These are phyloP conservation scores for Wickerhamomyces hampshirensis DNA, from an alignment of 805 yeast genomes.

Conservation along the genomic window DNA sequence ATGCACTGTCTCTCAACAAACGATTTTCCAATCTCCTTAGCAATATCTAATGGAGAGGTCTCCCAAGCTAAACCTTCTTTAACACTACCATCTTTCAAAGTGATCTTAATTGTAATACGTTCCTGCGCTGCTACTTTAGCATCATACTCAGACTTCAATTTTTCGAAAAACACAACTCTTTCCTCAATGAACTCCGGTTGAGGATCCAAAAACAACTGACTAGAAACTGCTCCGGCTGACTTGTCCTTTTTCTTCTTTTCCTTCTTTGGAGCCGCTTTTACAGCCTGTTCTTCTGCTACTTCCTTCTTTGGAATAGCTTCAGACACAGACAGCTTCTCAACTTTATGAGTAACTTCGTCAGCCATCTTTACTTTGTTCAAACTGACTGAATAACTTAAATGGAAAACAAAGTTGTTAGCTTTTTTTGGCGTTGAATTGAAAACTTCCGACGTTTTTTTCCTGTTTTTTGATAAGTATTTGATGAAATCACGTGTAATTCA, in stretches of 20 bases:
- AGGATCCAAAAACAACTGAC: slow-evolving; percentile 53
- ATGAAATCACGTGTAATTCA: neutral
- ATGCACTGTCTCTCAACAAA: slow-evolving; percentile 87
- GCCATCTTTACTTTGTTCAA: slow-evolving; percentile 18
- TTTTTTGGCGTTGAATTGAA: too few species aligned
- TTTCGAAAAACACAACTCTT: slow-evolving; percentile 74
- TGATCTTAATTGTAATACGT: slow-evolving; percentile 65
- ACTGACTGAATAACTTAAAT: too few species aligned
- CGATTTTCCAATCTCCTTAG: slow-evolving; percentile 78
- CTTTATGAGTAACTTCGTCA: slow-evolving; percentile 45
- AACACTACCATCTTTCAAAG: slow-evolving; percentile 80
- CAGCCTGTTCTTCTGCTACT: slow-evolving; percentile 28
- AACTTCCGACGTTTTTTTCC: neutral
- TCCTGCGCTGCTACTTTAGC: slow-evolving; percentile 60
- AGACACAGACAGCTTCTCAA: slow-evolving; percentile 37
- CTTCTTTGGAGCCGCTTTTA: slow-evolving; percentile 20
- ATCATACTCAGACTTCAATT: slow-evolving; percentile 73
- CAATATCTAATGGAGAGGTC: slow-evolving; percentile 85
- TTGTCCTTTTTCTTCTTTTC: slow-evolving; percentile 41
- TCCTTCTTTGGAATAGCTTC: slow-evolving; percentile 19
- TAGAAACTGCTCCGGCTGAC: slow-evolving; percentile 29
- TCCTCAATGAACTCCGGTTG: slow-evolving; percentile 80
- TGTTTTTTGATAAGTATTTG: too few species aligned
- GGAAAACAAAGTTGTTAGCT: too few species aligned
- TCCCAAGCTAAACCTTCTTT: slow-evolving; percentile 83